Evolutionary conservation across 208 protist genomes (phyloP), one percentile per base, ranked within the genome.

Genomic region (Strigomonas culicis): DNA sequence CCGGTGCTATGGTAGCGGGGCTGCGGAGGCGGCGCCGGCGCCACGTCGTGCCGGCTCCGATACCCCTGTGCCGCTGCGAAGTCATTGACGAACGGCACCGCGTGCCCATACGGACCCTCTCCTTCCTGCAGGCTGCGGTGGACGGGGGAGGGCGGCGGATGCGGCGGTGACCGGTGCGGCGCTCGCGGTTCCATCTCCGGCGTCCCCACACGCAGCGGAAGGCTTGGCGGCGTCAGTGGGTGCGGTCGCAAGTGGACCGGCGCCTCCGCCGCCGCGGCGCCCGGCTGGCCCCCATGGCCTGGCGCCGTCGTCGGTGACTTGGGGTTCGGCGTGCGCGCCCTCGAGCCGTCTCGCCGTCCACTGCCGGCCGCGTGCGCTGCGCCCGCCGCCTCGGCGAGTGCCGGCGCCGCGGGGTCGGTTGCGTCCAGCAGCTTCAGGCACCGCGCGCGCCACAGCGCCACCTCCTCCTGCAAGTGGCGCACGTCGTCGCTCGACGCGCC

Each of bases 371-470:
- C n/a, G n/a, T n/a, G n/a, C n/a, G n/a, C n/a, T n/a, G n/a, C n/a
- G n/a, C 10, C 10, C 6, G 3, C 32, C 19, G 1, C 39, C 11
- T 44, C 39, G 39, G 8, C 8, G 13, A 44, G 19, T 19, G 39
- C 8, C 4, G 39, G 8, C 39, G 8, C 11, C 11, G 19, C 19
- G 15, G 39, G 39, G 1, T 4, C 39, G 4, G 39, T 61, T 2
- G 57, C 58, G 41, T 82, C 69, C 22, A 85, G 24, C 28, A 91
- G 68, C 17, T 28, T 32, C 1, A 75, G 30, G 46, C 67, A 86
- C 11, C 77, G 74, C 47, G 80, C 59, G 22, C 69, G 70, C 85
- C 81, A 92, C 61, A 55, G 50, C 2, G 68, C 56, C 8, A 70
- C 70, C 63, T 92, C 85, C 21, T 72, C 59, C 47, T 79, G 69